Evolutionary conservation across 768 basidiomycete genomes (phyloP), one percentile per base, ranked within the genome.

Genomic region (Boletus sp.): DNA sequence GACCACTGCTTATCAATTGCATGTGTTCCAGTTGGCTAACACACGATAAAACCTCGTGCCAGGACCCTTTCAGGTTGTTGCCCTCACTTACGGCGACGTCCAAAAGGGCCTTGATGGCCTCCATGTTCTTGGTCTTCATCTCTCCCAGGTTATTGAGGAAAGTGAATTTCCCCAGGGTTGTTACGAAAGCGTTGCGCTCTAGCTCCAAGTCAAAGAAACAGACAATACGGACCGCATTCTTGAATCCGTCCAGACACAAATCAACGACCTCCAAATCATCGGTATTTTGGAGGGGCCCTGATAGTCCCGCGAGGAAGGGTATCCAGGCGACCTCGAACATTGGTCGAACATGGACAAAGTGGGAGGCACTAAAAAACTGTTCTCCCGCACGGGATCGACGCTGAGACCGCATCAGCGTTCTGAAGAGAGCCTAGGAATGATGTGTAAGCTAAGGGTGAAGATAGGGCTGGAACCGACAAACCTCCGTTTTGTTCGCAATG

Each of bases 261-360:
- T 92, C 89, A 59, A 98, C 92, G 17, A 94, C 77, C 67, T 96
- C 95, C 47, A 94, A 77, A 71, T 97, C 95, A 67, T 98, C 94
- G 1, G 94, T 94, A 56, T 94, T 92, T 71, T 98, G 97, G 44
- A 98, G 78, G 15, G 94, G 96, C 0, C 86, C 92, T 9, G 97
- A 98, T 30, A 98, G 78, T 11, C 94, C 95, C 14, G 97, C 96
- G 24, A 99, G 81, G 74, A 98, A 95, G 1, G 97, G 87, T 76
- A 98, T 98, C 97, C 97, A 99, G 20, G 94, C 95, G 7, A 98
- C 95, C 73, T 98, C 96, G 65, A 99, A 97, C 97, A 99, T 99
- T 18, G 97, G 96, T 37, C 87, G 84, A 58, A 98, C 96, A 70
- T 99, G 97, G 55, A 98, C 85, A 59, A 94, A 92, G 67, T 98